phyloP scores from a whole-genome alignment of 2,329 filamentous ascomycete genomes.

The Fusarium sp. region DNA sequence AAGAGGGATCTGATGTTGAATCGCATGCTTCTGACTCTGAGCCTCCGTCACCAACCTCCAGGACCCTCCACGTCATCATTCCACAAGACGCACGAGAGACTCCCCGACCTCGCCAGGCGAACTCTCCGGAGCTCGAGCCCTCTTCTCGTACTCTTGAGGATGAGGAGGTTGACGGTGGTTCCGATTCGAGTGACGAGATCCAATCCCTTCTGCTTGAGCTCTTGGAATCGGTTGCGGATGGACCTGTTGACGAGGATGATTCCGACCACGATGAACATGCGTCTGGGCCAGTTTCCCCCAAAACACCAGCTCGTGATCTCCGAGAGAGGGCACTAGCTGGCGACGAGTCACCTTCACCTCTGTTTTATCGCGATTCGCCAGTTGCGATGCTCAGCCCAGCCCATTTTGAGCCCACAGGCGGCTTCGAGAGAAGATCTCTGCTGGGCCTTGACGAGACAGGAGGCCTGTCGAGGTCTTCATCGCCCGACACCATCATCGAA shows the following conservation, averaged over 20 bases:
- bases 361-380: background rate
- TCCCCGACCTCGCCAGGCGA: background rate
- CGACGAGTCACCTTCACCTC: background rate
- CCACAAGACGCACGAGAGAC: background rate
- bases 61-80: background rate
- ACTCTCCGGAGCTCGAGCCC: background rate
- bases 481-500: background rate
- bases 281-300: conserved; percentile 12
- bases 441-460: background rate
- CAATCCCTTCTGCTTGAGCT: background rate
- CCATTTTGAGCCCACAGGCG: background rate
- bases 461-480: background rate
- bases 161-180: background rate
- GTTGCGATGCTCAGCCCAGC: background rate
- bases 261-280: background rate
- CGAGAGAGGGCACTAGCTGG: background rate
- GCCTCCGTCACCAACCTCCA: conserved; percentile 5
- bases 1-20: conserved; percentile 6
- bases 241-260: background rate
- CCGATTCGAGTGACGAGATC: conserved; percentile 8
- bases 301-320: background rate
- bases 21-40: conserved; percentile 4
- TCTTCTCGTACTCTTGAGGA: conserved; percentile 3
- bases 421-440: background rate
- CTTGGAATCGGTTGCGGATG: background rate